Base-by-base conservation (phyloP, 192 early-diverging fungal species). In the Thoreauomyces humboldtii region DNA sequence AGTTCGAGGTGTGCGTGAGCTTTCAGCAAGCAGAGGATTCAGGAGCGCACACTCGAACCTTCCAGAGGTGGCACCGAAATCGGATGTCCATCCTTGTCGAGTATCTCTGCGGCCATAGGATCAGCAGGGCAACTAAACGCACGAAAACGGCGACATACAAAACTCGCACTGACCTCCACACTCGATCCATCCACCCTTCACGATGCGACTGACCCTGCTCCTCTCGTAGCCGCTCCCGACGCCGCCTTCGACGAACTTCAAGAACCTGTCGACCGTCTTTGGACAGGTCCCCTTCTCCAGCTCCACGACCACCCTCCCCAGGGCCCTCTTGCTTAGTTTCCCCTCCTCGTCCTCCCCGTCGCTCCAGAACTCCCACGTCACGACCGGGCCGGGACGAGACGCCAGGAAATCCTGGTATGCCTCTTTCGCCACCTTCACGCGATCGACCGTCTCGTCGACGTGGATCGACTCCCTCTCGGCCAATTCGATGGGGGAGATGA, bases 171-270 rank as follows among this genome's bases (percentile, higher is more conserved):
- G n/a, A 70, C 72, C 71, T 65, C 77, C 77, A 57, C 64, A 70
- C 54, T 80, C 74, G 37, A 77, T 54, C 78, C 74, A 80, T 3
- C 74, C 78, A 38, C 74, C 61, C 33, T 72, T 63, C n/a, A 80
- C 61, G 21, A 73, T 37, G 24, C 76, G 9, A n/a, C 42, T 63
- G 14, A 77, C 46, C 19, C 19, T 5, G 11, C 24, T 46, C 4
- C 45, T 52, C 32, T 47, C 34, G 43, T 73, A 77, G 27, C 25
- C 21, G 45, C 47, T 7, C 15, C 50, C 24, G 17, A 5, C 7
- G n/a, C 38, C 42, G 2, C 60, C 65, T 17, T 22, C 44, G n/a
- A 78, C 66, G 32, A 62, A 72, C 14, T 43, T 29, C 42, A 78
- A 34, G 33, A 78, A 78, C 48, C 70, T 70, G 12, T 9, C 59